Percentiles rank a stretch among this genome's conserved stretches.
These are phyloP conservation scores for Fusarium euwallaceae DNA, from an alignment of 2,329 filamentous ascomycete species.

Conservation along the genomic window DNA sequence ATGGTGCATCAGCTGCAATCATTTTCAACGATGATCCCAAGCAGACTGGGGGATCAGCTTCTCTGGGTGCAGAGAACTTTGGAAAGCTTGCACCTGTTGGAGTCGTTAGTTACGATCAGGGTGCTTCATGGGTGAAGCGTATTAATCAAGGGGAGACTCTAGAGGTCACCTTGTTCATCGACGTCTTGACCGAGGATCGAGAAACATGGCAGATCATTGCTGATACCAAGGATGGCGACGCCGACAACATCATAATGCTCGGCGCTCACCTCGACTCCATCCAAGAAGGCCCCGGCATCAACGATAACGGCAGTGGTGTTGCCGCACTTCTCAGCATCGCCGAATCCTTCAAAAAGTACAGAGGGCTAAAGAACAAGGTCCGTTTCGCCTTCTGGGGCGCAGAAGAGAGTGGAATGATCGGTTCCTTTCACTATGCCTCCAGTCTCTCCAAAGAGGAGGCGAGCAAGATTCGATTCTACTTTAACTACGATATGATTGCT, in stretches of 20 bases:
- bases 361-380: conserved; percentile 55
- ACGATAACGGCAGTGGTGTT: conserved; percentile 56
- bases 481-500: conserved; percentile 79
- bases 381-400: conserved; percentile 58
- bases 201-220: conserved; percentile 57
- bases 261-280: conserved; percentile 57
- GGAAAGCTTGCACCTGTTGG: conserved; percentile 52
- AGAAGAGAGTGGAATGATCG: conserved; percentile 58
- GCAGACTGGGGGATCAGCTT: conserved; percentile 58
- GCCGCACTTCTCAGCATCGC: conserved; percentile 53
- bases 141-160: conserved; percentile 50
- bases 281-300: conserved; percentile 55
- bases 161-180: conserved; percentile 50
- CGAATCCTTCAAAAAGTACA: conserved; percentile 51
- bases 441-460: conserved; percentile 52
- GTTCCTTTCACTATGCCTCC: conserved; percentile 55
- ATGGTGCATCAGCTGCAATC: conserved; percentile 60
- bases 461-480: conserved; percentile 73
- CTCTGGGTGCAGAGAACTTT: conserved; percentile 60
- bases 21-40: conserved; percentile 73
- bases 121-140: conserved; percentile 49
- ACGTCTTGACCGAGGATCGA: conserved; percentile 53
- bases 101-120: conserved; percentile 51
- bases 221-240: conserved; percentile 56
- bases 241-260: conserved; percentile 55